A percentile compares a stretch with the other conserved stretches of the same genome.
Conservation (phyloP, 768 basidiomycete species). For the Tremella mesenterica region DNA sequence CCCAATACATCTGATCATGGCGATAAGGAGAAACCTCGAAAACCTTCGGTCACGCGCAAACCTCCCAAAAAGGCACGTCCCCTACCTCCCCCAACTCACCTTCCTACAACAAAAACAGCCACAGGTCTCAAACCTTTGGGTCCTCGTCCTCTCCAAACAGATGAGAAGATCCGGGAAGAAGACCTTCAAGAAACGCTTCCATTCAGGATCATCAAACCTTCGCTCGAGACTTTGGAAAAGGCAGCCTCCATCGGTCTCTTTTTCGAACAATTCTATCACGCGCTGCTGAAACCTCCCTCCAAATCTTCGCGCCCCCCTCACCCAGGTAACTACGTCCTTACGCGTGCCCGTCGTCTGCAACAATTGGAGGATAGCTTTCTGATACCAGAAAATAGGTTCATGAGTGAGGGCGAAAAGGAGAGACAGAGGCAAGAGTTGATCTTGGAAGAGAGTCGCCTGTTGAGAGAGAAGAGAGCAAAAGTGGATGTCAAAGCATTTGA, state of each 20-base stretch:
- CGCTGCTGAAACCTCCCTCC: slow-evolving; percentile 30
- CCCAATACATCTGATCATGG: too few species aligned
- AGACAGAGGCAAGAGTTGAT: slow-evolving; percentile 65
- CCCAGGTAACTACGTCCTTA: slow-evolving; percentile 70
- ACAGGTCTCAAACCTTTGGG: too few species aligned
- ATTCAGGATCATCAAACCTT: slow-evolving; percentile 59
- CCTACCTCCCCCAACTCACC: too few species aligned
- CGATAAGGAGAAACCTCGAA: too few species aligned
- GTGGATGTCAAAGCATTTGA: slow-evolving; percentile 77
- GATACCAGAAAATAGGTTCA: slow-evolving; percentile 43
- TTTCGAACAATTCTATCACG: slow-evolving; percentile 52
- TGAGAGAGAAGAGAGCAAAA: slow-evolving; percentile 72
- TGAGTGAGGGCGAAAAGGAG: slow-evolving; percentile 63
- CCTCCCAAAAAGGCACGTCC: too few species aligned
- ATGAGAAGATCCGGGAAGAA: too few species aligned
- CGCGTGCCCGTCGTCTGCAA: slow-evolving; percentile 71
- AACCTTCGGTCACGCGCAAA: too few species aligned
- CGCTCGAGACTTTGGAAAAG: slow-evolving; percentile 83
- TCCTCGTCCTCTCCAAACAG: too few species aligned
- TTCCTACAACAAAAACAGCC: too few species aligned
- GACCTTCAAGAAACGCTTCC: too few species aligned
- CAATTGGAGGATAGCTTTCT: slow-evolving; percentile 80
- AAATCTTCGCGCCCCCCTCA: slow-evolving; percentile 49
- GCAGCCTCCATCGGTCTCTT: slow-evolving; percentile 85
- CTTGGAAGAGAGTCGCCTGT: slow-evolving; percentile 79